Evolutionary conservation across 208 protist genomes (phyloP), one percentile per base, ranked within the genome.

Genomic region (Strigomonas culicis): DNA sequence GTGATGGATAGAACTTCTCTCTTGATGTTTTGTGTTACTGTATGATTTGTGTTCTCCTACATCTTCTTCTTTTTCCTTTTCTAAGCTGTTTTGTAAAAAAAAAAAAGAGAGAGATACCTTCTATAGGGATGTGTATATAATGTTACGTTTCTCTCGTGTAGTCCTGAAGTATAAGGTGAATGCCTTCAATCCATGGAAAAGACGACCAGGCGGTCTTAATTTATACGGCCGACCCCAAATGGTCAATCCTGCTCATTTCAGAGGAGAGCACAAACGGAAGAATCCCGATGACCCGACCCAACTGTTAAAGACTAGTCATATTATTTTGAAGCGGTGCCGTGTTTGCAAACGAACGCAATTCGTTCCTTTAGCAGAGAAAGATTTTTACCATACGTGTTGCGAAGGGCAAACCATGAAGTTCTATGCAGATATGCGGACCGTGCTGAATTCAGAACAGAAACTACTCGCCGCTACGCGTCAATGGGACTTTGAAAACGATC

Each of bases 121-220:
- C 34, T 46, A 44, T 30, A 10, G 70, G 19, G 6, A 60, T 57
- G 10, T 30, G 19, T 24, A 59, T 15, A 15, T 59, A 7, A 90
- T 90, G 86, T 25, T 93, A 31, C 56, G 46, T 11, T 24, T 30
- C 24, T 32, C 56, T 22, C 32, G 27, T 25, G 22, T 55, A 22
- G 36, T 72, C 39, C 69, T 55, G 32, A 82, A 75, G 50, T 73
- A 85, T 0, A 72, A 74, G 11, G 74, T 95, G 15, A 86, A 60
- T 27, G 73, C 81, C 4, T 95, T 95, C 63, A 95, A 88, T 59
- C 89, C 89, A 55, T 95, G 89, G 86, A 95, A 93, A 68, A 73
- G 69, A 21, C 73, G 89, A 52, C 85, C 86, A 19, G 67, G 66
- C 46, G 89, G 89, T 11, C 53, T 95, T 19, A 57, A 80, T 56